These are phyloP conservation scores for Funneliformis caledonium DNA, from an alignment of 371 early-diverging fungal species.

Conservation along the genomic window DNA sequence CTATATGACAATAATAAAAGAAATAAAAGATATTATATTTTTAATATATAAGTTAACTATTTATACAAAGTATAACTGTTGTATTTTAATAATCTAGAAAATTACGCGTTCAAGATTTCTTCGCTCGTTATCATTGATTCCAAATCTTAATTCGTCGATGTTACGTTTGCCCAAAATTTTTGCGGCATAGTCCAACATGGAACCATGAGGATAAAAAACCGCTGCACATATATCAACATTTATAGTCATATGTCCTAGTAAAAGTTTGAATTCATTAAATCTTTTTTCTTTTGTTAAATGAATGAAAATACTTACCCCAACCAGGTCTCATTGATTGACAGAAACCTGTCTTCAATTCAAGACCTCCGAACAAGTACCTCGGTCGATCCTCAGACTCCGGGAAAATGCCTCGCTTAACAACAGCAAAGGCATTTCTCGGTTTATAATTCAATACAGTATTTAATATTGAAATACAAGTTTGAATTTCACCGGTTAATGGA, in stretches of 20 bases:
- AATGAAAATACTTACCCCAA: background rate
- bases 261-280: background rate
- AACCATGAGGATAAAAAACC: slow-evolving; percentile 68
- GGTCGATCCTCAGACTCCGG: slow-evolving; percentile 77
- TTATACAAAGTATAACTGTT: background rate
- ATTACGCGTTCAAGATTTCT: slow-evolving; percentile 50
- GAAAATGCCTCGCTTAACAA: slow-evolving; percentile 70
- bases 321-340: slow-evolving; percentile 82
- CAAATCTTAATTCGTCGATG: slow-evolving; percentile 52
- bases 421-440: slow-evolving; percentile 67
- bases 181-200: slow-evolving; percentile 53
- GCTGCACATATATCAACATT: slow-evolving; percentile 74
- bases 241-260: background rate
- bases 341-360: slow-evolving; percentile 89
- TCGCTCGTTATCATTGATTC: slow-evolving; percentile 48
- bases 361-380: slow-evolving; percentile 64
- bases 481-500: slow-evolving; percentile 49
- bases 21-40: background rate
- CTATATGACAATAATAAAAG: background rate
- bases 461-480: slow-evolving; percentile 71
- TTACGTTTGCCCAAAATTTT: slow-evolving; percentile 54
- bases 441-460: slow-evolving; percentile 81
- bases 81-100: background rate
- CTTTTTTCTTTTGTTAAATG: no score
- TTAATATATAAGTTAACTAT: background rate